Evolutionary conservation across 1,284 basidiomycete genomes (phyloP).

Genomic region (Leccinum fuscescens): DNA sequence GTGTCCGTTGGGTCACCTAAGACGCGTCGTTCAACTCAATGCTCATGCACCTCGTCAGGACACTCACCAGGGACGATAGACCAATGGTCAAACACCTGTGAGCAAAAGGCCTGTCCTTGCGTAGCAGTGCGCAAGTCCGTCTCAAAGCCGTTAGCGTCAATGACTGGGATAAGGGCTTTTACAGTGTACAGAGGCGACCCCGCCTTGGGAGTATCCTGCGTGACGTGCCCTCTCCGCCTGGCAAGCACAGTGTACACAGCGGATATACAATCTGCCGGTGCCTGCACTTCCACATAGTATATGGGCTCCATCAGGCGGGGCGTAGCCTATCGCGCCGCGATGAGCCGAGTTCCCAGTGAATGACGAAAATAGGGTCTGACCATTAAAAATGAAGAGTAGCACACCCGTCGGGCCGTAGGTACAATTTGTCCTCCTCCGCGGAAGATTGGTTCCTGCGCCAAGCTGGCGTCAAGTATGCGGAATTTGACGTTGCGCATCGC

Average conservation of each 20-base stretch:
- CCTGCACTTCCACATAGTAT: constrained; percentile 97
- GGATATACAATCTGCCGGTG: constrained; percentile 97
- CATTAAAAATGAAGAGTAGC: constrained; percentile 99
- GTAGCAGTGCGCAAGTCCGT: constrained; percentile 96
- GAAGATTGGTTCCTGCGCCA: constrained; percentile 95
- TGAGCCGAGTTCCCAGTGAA: constrained; percentile 7
- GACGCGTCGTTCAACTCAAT: background rate
- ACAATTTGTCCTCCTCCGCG: constrained; percentile 98
- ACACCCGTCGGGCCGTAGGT: constrained; percentile 94
- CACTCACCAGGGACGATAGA: constrained; percentile 87
- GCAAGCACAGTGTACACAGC: constrained; percentile 98
- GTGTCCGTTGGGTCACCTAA: constrained; percentile 94
- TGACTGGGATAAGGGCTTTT: constrained; percentile 95
- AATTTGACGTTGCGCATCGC: constrained; percentile 99
- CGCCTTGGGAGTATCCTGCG: constrained; percentile 95
- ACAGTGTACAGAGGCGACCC: constrained; percentile 97
- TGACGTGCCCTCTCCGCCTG: constrained; percentile 94
- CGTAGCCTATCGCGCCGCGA: constrained; percentile 60
- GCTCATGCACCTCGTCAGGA: constrained; percentile 8
- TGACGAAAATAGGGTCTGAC: constrained; percentile 41
- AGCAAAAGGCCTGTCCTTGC: constrained; percentile 95
- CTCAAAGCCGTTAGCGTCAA: constrained; percentile 99
- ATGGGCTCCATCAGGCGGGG: constrained; percentile 95
- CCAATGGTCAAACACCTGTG: constrained; percentile 98
- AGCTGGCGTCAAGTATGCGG: constrained; percentile 86